Percentiles rank a stretch among this genome's conserved stretches.
Evolutionary conservation across 2,329 filamentous ascomycete genomes (phyloP).

Genomic region (Dothiorella sarmentorum): DNA sequence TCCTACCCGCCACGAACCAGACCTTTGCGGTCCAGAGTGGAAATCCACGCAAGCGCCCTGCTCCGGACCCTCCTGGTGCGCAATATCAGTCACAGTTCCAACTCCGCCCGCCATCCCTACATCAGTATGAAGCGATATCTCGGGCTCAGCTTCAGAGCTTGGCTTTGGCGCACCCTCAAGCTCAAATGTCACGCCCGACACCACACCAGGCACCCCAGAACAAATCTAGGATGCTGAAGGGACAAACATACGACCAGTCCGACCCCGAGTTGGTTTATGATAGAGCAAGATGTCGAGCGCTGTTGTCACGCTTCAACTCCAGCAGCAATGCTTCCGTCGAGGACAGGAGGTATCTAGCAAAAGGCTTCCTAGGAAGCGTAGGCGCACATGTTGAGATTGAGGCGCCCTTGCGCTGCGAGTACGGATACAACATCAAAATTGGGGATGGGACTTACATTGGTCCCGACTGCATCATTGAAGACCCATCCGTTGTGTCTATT

Average conservation of each 20-base stretch:
- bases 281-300: not conserved
- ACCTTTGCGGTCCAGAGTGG: too few species aligned
- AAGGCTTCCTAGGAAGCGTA: conserved; percentile 51
- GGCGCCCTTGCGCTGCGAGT: conserved; percentile 86
- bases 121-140: not conserved
- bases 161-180: not conserved
- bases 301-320: not conserved
- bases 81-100: too few species aligned
- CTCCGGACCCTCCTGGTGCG: too few species aligned
- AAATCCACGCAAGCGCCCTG: too few species aligned
- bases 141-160: not conserved
- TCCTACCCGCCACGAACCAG: too few species aligned
- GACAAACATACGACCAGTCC: not conserved
- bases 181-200: not conserved
- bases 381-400: conserved; percentile 76
- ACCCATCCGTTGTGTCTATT: conserved; percentile 77
- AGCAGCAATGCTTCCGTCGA: not conserved
- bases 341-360: not conserved
- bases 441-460: conserved; percentile 81
- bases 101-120: not conserved
- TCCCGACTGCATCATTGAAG: conserved; percentile 78
- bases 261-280: not conserved
- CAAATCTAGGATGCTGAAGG: not conserved
- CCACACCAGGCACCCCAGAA: not conserved
- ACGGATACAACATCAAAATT: conserved; percentile 90